phyloP scores from a whole-genome alignment of 257 asterid species.

The Capsicum chinense region DNA sequence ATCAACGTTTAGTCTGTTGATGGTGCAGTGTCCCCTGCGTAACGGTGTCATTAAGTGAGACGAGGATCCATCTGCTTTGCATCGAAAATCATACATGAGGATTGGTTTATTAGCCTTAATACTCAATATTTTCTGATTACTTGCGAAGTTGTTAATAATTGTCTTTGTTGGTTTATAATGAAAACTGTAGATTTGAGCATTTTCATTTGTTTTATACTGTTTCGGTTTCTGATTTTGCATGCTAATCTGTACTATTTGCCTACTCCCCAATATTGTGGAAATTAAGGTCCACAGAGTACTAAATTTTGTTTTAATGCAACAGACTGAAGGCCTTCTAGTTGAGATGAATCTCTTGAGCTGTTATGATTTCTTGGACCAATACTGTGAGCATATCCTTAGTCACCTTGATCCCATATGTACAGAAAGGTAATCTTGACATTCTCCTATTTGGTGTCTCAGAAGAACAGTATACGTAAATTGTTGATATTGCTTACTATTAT shows the following conservation, averaged over 20 bases:
- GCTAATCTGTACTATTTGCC: neutral
- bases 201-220: neutral
- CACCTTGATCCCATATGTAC: slow-evolving; percentile 63
- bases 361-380: slow-evolving; percentile 65
- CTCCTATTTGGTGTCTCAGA: neutral
- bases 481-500: neutral
- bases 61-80: neutral
- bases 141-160: neutral
- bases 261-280: neutral
- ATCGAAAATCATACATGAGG: neutral
- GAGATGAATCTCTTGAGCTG: slow-evolving; percentile 66
- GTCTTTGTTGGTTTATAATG: neutral
- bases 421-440: slow-evolving; percentile 49
- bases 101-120: neutral
- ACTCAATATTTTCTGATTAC: neutral
- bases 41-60: neutral
- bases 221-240: neutral
- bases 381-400: slow-evolving; percentile 46
- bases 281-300: neutral
- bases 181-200: neutral
- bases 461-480: neutral
- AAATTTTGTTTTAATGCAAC: neutral
- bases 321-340: slow-evolving; percentile 73
- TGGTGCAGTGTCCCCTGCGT: neutral
- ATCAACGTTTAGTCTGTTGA: neutral